Percentiles rank a stretch among this genome's conserved stretches.
Conservation (phyloP, 2,329 filamentous ascomycete species). For the Fusarium secorum region DNA sequence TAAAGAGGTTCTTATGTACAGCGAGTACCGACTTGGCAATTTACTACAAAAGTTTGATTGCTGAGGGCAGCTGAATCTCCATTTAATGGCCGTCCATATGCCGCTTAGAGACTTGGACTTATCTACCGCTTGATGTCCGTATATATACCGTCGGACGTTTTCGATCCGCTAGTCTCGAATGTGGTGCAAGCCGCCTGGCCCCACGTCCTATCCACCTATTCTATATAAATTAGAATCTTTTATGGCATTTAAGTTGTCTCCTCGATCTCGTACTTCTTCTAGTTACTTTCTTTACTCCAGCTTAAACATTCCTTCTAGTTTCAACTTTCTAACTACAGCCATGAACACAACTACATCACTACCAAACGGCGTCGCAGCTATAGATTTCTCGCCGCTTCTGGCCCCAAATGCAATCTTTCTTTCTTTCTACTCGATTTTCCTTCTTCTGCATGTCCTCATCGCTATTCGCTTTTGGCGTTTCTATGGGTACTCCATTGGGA, state of each 20-base stretch:
- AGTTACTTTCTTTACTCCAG: too few species aligned
- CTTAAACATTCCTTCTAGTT: neutral
- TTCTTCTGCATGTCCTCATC: neutral
- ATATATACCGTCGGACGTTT: neutral
- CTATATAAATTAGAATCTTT: neutral
- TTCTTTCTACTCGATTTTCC: neutral
- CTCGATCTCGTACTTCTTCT: neutral
- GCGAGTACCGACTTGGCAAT: too few species aligned
- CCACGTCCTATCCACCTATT: neutral
- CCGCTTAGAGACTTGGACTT: neutral
- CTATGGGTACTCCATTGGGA: neutral
- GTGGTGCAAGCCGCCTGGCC: neutral
- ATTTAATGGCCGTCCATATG: neutral
- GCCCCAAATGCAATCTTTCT: neutral
- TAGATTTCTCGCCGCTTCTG: neutral
- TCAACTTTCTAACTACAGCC: fast-evolving
- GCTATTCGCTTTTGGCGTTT: neutral
- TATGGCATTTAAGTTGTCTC: fast-evolving
- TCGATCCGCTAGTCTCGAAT: neutral
- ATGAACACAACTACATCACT: neutral
- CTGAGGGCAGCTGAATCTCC: too few species aligned
- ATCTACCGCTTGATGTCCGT: neutral
- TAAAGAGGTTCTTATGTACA: neutral
- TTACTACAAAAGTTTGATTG: neutral
- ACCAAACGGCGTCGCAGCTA: neutral